These are phyloP conservation scores for Neltuma alba DNA, from an alignment of 306 rosid genomes.

Conservation along the genomic window DNA sequence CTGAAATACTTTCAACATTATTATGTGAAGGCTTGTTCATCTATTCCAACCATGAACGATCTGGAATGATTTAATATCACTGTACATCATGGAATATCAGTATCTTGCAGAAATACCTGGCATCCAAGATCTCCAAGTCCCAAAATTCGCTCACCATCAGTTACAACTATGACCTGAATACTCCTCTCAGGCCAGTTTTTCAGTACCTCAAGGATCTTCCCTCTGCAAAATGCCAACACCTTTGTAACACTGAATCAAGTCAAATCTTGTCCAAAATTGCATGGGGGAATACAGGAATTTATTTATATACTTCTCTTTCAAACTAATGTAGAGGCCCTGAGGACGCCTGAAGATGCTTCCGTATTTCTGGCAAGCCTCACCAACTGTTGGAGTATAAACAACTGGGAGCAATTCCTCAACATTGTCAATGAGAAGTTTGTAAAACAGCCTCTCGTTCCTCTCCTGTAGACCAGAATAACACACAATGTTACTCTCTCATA, in stretches of 20 bases:
- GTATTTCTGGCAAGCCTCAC: slow-evolving; percentile 82
- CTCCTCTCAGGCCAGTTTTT: slow-evolving; percentile 94
- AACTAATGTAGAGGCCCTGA: slow-evolving; percentile 97
- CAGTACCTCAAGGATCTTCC: slow-evolving; percentile 87
- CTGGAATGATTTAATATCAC: background rate
- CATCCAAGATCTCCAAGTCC: slow-evolving; percentile 99
- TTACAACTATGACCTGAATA: slow-evolving; percentile 79
- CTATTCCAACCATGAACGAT: slow-evolving; percentile 18
- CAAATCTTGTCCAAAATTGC: slow-evolving; percentile 7
- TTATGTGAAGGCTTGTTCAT: slow-evolving; percentile 32
- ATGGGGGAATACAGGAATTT: slow-evolving; percentile 9
- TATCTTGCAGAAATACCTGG: slow-evolving; percentile 61
- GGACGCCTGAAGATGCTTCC: slow-evolving; percentile 98
- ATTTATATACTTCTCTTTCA: slow-evolving; percentile 83
- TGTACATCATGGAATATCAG: slow-evolving; percentile 9
- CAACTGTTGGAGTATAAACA: slow-evolving; percentile 78
- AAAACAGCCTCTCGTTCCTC: slow-evolving; percentile 74
- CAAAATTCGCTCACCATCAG: slow-evolving; percentile 94
- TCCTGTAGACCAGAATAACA: slow-evolving; percentile 62
- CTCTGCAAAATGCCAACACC: slow-evolving; percentile 52
- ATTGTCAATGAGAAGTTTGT: slow-evolving; percentile 69
- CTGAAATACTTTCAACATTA: slow-evolving; percentile 53
- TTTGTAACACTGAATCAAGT: slow-evolving; percentile 18
- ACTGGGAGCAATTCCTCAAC: slow-evolving; percentile 78
- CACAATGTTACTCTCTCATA: background rate